Evolutionary conservation across 305 asterid species (phyloP), one percentile per base, ranked within the genome.

Genomic region (Withania somnifera): DNA sequence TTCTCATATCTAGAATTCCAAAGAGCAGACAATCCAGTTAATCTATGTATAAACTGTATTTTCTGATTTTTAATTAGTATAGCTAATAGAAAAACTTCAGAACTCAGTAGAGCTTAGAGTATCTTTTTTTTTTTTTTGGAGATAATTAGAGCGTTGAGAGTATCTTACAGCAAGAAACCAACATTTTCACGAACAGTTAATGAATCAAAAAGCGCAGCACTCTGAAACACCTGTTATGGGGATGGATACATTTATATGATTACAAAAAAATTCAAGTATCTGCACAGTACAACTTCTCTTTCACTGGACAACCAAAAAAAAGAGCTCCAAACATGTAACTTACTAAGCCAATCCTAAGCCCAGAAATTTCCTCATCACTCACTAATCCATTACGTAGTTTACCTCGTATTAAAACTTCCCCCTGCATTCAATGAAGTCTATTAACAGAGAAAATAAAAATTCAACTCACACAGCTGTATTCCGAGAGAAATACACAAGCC

Each of bases 131-230:
- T 76, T 28, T 76, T 76, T 76, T 76, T 28, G 50, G 26, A 63
- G 30, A 51, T 51, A 51, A 51, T 51, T 28, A 51, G 58, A 28
- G 47, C 5, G 17, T 52, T 51, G 52, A 68, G 80, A 54, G 86
- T 57, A 87, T 84, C 99, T 91, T 93, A 96, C 99, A 96, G 86
- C 84, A 96, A 89, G 86, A 96, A 96, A 80, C 99, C 99, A 86
- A 96, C 97, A 89, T 96, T 96, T 88, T 96, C 98, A 60, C 97
- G 94, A 89, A 96, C 99, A 45, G 98, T 93, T 84, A 93, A 89
- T n/a, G 99, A 96, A 92, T 96, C 98, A 82, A 96, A 94, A 84
- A 96, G 98, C 7, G 99, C 99, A 45, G 98, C 98, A 87, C 99
- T 96, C 87, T 96, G 99, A 84, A 96, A 96, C 80, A 96, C 98